These are phyloP conservation scores for Mycena vitilis DNA, from an alignment of 768 basidiomycete species.

Conservation along the genomic window DNA sequence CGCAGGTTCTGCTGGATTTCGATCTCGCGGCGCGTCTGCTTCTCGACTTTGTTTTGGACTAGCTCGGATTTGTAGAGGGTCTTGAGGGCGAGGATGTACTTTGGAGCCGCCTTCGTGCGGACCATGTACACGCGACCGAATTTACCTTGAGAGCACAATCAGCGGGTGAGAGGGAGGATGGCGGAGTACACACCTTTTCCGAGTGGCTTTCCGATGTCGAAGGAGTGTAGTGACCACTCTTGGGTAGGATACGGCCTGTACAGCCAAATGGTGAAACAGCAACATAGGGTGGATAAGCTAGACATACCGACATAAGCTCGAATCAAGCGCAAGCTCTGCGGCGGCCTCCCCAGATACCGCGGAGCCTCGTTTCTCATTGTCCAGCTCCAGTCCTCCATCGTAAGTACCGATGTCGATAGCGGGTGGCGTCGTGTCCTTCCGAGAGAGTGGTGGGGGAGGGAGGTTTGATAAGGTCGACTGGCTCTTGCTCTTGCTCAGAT, in stretches of 20 bases:
- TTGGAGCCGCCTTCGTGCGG: slow-evolving; percentile 87
- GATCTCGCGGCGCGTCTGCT: slow-evolving; percentile 96
- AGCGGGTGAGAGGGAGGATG: background rate
- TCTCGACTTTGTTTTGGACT: slow-evolving; percentile 91
- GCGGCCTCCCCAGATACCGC: slow-evolving; percentile 84
- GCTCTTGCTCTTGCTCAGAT: slow-evolving; percentile 53
- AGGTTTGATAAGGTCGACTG: slow-evolving; percentile 24
- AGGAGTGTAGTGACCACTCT: slow-evolving; percentile 86
- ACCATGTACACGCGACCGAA: slow-evolving; percentile 99
- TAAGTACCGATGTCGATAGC: slow-evolving; percentile 87
- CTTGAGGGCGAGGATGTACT: slow-evolving; percentile 96
- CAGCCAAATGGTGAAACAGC: background rate
- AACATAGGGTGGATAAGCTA: background rate
- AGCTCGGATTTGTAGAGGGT: slow-evolving; percentile 98
- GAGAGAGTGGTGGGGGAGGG: slow-evolving; percentile 50
- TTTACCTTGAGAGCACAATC: slow-evolving; percentile 65
- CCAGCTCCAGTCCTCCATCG: slow-evolving; percentile 93
- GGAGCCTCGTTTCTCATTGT: slow-evolving; percentile 83
- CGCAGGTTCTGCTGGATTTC: slow-evolving; percentile 98
- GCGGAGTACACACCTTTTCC: slow-evolving; percentile 65
- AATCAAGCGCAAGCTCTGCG: slow-evolving; percentile 85
- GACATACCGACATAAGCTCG: slow-evolving; percentile 77
- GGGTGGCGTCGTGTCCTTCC: slow-evolving; percentile 45
- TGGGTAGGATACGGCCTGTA: slow-evolving; percentile 76
- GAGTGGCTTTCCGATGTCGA: slow-evolving; percentile 94